Evolutionary conservation across 768 basidiomycete species (phyloP), one percentile per base, ranked within the genome.

Genomic region (Tricholoma sp.): DNA sequence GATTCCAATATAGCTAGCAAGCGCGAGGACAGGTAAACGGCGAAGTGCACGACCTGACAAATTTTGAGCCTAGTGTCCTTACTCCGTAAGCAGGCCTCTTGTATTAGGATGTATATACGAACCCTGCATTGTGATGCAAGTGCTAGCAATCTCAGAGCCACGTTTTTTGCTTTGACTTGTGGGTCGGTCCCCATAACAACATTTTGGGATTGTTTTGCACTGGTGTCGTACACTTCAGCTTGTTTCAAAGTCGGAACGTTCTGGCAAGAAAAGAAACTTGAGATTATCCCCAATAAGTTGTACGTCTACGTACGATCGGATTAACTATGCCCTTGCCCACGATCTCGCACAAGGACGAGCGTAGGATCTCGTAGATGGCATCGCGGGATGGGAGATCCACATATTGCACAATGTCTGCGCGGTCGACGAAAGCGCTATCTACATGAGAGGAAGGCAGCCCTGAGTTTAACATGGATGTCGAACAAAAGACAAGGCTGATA

Each of bases 351-450:
- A 99, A 74, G 66, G 90, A 94, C 5, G 84, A 84, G 6, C 86
- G 81, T 27, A 98, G 74, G 61, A 99, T 98, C 70, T 94, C 90
- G 72, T 97, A 98, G 49, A 98, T 83, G 0, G 94, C 97, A 61
- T 94, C 89, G 14, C 87, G 82, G 5, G 94, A 86, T 1, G 97
- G 97, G 6, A 94, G 79, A 61, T 94, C 95, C 18, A 98, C 81
- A 65, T 93, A 97, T 76, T 96, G 95, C 18, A 97, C 84, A 50
- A 98, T 94, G 65, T 99, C 97, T 8, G 96, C 97, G 39, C 97
- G 88, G 67, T 98, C 97, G 50, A 98, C 85, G 68, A 98, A 98
- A 3, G 96, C 97, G 51, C 84, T 85, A 65, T 99, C 96, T 98
- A n/a, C 51, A 18, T 6, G 7, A 50, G 8, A 50, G 8, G 10